A percentile compares a stretch with the other conserved stretches of the same genome.
Conservation (phyloP, 2,329 filamentous ascomycete species). For the Trichoderma endophyticum region DNA sequence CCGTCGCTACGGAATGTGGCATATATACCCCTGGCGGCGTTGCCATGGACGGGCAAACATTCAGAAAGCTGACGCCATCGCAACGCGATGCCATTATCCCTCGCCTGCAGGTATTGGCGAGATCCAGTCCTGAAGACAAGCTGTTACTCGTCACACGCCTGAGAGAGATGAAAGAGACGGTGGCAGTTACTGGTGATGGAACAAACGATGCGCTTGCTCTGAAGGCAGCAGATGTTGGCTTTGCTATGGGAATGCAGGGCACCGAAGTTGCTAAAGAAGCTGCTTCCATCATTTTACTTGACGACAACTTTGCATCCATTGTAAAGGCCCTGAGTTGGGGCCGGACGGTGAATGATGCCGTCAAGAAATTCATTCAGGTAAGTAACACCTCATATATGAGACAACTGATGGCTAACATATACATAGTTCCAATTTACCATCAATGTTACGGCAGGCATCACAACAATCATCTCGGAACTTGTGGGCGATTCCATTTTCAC, state of each 20-base stretch:
- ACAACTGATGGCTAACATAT: neutral
- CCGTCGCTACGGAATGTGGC: slow-evolving; percentile 43
- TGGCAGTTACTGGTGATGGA: slow-evolving; percentile 64
- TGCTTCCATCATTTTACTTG: slow-evolving; percentile 62
- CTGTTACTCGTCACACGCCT: slow-evolving; percentile 61
- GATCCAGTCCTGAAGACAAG: slow-evolving; percentile 69
- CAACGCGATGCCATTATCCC: slow-evolving; percentile 51
- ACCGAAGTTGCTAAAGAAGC: slow-evolving; percentile 66
- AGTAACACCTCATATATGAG: neutral
- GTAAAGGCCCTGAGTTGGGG: slow-evolving; percentile 62
- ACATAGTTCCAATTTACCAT: slow-evolving; percentile 60
- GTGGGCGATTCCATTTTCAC: slow-evolving; percentile 53
- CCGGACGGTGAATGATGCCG: slow-evolving; percentile 60
- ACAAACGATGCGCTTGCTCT: slow-evolving; percentile 65
- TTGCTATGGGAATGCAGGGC: slow-evolving; percentile 65
- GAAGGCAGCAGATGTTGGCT: slow-evolving; percentile 64
- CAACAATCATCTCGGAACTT: slow-evolving; percentile 62
- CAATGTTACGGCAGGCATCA: slow-evolving; percentile 63
- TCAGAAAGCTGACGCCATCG: slow-evolving; percentile 53
- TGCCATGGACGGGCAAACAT: slow-evolving; percentile 54
- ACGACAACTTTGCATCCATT: slow-evolving; percentile 64
- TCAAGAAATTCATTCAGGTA: slow-evolving; percentile 61
- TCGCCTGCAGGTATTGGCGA: slow-evolving; percentile 64
- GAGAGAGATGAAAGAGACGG: slow-evolving; percentile 62
- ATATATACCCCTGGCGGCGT: slow-evolving; percentile 60